Evolutionary conservation across 140 eudicot species (phyloP).

Genomic region (Stevia rebaudiana): DNA sequence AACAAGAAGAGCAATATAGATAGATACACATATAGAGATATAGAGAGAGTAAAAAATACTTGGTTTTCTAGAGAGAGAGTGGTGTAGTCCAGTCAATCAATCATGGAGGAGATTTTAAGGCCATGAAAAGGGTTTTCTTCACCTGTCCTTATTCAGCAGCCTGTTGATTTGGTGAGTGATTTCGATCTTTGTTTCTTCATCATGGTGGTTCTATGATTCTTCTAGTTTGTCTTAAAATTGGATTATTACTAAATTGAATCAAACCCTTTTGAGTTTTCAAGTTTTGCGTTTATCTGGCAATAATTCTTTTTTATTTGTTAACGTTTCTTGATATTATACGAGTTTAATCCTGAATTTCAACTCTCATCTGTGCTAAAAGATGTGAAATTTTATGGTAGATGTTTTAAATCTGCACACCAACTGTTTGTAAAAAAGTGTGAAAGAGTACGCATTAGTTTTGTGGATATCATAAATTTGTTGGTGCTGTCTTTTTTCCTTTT

Average conservation of each 20-base stretch:
- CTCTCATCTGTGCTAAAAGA: conserved; percentile 10
- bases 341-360: not conserved
- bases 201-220: not conserved
- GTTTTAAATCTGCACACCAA: conserved; percentile 3
- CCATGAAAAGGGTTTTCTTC: conserved; percentile 17
- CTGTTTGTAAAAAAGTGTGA: conserved; percentile 29
- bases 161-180: conserved; percentile 23
- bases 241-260: not conserved
- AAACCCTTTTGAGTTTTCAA: conserved; percentile 7
- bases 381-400: conserved; percentile 10
- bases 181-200: too few relatives aligned
- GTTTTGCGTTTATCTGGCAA: not conserved
- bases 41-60: conserved; percentile 2
- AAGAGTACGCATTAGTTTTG: conserved; percentile 23
- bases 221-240: not conserved
- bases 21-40: conserved; percentile 13
- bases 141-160: conserved; percentile 14
- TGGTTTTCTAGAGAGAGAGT: conserved; percentile 22
- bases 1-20: conserved; percentile 28
- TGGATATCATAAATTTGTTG: conserved; percentile 15
- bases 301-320: not conserved
- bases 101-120: conserved; percentile 37
- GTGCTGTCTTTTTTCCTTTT: not conserved
- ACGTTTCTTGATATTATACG: not conserved
- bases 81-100: conserved; percentile 30